Percentiles rank a stretch among this genome's conserved stretches.
These are phyloP conservation scores for Cryptosporidium viatorum DNA, from an alignment of 169 alveolate genomes.

Conservation along the genomic window DNA sequence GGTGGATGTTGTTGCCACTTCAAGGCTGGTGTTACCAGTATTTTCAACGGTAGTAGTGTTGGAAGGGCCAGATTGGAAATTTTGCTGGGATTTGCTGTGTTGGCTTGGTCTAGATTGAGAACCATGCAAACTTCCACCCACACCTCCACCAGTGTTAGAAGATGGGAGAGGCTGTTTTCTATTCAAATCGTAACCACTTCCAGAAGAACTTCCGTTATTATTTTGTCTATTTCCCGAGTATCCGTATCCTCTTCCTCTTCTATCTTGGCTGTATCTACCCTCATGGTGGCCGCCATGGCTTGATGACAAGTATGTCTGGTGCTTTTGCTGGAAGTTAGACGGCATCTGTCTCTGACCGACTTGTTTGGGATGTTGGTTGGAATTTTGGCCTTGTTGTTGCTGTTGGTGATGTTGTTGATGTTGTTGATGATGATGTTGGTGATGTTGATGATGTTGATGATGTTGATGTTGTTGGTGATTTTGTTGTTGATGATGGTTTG, in stretches of 20 bases:
- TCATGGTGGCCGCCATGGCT: not conserved
- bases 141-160: not conserved
- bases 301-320: constrained; percentile 13
- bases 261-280: constrained; percentile 13
- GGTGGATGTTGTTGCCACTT: not conserved
- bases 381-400: not conserved
- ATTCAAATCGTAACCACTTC: not conserved
- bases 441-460: not conserved
- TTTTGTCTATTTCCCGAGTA: constrained; percentile 6
- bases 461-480: not conserved
- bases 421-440: not conserved
- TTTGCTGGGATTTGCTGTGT: not conserved
- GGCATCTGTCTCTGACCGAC: not conserved
- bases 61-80: not conserved
- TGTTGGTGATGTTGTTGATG: not conserved
- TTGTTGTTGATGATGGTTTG: constrained; percentile 5
- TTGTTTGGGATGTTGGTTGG: not conserved
- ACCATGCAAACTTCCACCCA: not conserved
- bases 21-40: not conserved
- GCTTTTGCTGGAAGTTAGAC: constrained; percentile 5
- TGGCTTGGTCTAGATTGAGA: not conserved
- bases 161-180: constrained; percentile 13
- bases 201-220: not conserved
- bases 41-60: not conserved
- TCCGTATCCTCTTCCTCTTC: constrained; percentile 32